A percentile compares a stretch with the other conserved stretches of the same genome.
Conservation (phyloP, 306 rosid species). For the Prunus mume region DNA sequence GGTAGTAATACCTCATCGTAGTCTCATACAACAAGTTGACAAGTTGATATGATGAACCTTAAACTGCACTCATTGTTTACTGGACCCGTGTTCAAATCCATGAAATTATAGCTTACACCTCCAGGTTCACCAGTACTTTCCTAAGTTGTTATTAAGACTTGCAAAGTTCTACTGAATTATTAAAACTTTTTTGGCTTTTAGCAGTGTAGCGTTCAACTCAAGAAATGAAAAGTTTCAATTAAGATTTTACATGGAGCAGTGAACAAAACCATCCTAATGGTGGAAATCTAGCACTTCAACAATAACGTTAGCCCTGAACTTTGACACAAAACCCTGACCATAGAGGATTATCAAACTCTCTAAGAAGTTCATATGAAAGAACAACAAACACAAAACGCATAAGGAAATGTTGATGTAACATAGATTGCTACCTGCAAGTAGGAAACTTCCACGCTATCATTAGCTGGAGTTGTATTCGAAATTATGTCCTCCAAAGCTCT, state of each 20-base stretch:
- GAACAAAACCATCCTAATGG: not conserved
- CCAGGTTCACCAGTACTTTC: not conserved
- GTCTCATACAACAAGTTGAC: not conserved
- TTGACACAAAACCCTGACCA: not conserved
- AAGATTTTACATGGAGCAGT: not conserved
- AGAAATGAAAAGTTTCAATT: not conserved
- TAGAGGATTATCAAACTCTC: not conserved
- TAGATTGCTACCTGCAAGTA: constrained; percentile 53
- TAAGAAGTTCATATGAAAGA: not conserved
- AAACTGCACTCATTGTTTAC: not conserved
- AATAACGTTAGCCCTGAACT: not conserved
- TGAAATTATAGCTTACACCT: not conserved
- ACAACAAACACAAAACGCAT: not conserved
- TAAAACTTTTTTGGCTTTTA: not conserved
- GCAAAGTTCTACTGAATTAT: not conserved
- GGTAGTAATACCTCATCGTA: not conserved
- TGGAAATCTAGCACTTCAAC: not conserved
- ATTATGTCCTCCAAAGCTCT: constrained; percentile 67
- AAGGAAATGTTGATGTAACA: not conserved
- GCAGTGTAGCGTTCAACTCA: not conserved
- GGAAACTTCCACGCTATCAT: constrained; percentile 57
- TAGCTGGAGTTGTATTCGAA: constrained; percentile 36
- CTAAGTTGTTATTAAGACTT: not conserved
- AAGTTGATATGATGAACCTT: not conserved
- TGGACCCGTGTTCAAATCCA: not conserved